phyloP scores from a whole-genome alignment of 805 yeast species.

The Myxozyma mucilagina region DNA sequence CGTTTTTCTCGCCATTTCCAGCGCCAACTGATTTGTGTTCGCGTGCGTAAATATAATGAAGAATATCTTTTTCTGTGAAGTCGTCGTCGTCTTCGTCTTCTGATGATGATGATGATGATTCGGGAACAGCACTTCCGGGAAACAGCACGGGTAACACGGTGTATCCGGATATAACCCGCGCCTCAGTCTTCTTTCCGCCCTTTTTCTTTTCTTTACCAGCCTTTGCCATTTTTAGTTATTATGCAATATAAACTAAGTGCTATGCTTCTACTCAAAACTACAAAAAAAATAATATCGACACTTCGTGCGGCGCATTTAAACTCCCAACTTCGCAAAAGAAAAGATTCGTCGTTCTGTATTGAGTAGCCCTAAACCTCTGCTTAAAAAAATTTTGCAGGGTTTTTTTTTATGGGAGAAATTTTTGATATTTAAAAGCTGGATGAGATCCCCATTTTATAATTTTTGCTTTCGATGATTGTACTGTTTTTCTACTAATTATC shows the following conservation, averaged over 20 bases:
- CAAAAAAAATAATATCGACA: not conserved
- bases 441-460: no score
- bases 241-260: not conserved
- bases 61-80: not conserved
- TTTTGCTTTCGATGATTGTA: no score
- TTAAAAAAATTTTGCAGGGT: not conserved
- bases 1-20: not conserved
- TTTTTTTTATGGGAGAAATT: not conserved
- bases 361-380: conserved; percentile 1
- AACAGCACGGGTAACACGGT: conserved; percentile 15
- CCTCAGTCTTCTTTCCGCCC: not conserved
- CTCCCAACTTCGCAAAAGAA: not conserved
- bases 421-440: no score
- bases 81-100: not conserved
- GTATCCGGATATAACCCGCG: conserved; percentile 12
- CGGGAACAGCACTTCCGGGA: not conserved
- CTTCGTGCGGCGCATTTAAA: not conserved
- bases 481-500: not conserved
- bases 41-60: conserved; percentile 35
- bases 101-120: not conserved
- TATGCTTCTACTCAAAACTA: not conserved
- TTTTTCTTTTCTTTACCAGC: not conserved
- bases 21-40: conserved; percentile 29
- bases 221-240: not conserved
- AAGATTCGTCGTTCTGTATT: not conserved